These are phyloP conservation scores for Elaeagnus macrophylla DNA, from an alignment of 306 rosid species.

Conservation along the genomic window DNA sequence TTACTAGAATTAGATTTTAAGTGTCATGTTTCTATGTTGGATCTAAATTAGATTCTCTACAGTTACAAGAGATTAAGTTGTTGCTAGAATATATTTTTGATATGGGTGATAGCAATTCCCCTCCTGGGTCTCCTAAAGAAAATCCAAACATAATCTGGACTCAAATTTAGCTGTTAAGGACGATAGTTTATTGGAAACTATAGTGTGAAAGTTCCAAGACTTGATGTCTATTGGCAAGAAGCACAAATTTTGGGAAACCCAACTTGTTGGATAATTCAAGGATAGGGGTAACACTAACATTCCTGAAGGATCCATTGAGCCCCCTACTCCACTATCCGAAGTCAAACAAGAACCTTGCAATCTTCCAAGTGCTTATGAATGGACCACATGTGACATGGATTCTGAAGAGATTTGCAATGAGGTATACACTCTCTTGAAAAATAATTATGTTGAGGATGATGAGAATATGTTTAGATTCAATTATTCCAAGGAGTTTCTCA, in stretches of 20 bases:
- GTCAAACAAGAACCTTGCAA: too few species aligned
- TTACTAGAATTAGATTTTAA: too few species aligned
- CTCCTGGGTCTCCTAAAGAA: slow-evolving; percentile 36
- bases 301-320: slow-evolving; percentile 75
- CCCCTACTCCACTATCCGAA: slow-evolving; percentile 65
- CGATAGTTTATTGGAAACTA: slow-evolving; percentile 40
- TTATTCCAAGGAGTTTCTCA: slow-evolving; percentile 79
- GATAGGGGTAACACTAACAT: slow-evolving; percentile 60
- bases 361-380: too few species aligned
- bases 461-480: slow-evolving; percentile 89
- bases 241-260: slow-evolving; percentile 92
- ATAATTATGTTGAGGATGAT: too few species aligned
- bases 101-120: too few species aligned
- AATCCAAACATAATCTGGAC: slow-evolving; percentile 29
- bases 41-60: background rate
- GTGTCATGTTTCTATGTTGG: background rate
- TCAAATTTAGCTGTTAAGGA: slow-evolving; percentile 22
- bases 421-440: too few species aligned
- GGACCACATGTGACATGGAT: too few species aligned
- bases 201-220: slow-evolving; percentile 56
- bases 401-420: too few species aligned
- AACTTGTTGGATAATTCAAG: slow-evolving; percentile 92
- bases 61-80: background rate
- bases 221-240: slow-evolving; percentile 57
- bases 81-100: slow-evolving; percentile 1